These are phyloP conservation scores for Jatropha multifida DNA, from an alignment of 441 rosid genomes.

Conservation along the genomic window DNA sequence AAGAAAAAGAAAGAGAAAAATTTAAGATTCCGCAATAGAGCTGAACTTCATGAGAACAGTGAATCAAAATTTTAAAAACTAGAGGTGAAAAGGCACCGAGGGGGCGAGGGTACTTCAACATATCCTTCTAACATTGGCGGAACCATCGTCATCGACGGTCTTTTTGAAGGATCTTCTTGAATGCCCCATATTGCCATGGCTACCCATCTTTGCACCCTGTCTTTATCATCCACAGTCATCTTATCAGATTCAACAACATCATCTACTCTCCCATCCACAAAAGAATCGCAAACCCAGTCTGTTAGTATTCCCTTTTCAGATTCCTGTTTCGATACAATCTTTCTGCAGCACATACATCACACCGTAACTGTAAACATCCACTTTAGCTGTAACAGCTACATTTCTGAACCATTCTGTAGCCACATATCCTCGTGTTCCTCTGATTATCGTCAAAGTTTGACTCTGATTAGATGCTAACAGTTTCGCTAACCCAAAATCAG, in stretches of 20 bases:
- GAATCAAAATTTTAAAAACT: not conserved
- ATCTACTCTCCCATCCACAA: conserved; percentile 3
- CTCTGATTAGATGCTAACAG: conserved; percentile 17
- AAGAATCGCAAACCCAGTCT: conserved; percentile 25
- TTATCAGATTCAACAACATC: conserved; percentile 8
- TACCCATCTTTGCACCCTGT: conserved; percentile 19
- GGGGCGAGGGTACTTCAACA: not conserved
- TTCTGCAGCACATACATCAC: conserved; percentile 29
- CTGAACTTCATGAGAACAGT: not conserved
- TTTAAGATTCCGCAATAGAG: not conserved
- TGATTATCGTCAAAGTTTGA: conserved; percentile 18
- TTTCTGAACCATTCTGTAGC: conserved; percentile 30
- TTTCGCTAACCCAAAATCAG: conserved; percentile 26
- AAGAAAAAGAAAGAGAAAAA: not conserved
- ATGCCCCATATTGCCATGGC: conserved; percentile 20
- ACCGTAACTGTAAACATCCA: conserved; percentile 26
- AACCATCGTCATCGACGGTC: conserved; percentile 24
- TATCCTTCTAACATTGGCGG: conserved; percentile 25
- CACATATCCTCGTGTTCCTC: conserved; percentile 27
- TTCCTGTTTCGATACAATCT: conserved; percentile 5
- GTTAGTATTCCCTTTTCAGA: conserved; percentile 14
- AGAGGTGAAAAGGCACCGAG: not conserved
- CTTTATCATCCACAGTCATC: conserved; percentile 13
- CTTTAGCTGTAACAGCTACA: conserved; percentile 27
- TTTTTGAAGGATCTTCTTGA: conserved; percentile 25